These are phyloP conservation scores for Hemileccinum rubropunctum DNA, from an alignment of 768 basidiomycete species.

Conservation along the genomic window DNA sequence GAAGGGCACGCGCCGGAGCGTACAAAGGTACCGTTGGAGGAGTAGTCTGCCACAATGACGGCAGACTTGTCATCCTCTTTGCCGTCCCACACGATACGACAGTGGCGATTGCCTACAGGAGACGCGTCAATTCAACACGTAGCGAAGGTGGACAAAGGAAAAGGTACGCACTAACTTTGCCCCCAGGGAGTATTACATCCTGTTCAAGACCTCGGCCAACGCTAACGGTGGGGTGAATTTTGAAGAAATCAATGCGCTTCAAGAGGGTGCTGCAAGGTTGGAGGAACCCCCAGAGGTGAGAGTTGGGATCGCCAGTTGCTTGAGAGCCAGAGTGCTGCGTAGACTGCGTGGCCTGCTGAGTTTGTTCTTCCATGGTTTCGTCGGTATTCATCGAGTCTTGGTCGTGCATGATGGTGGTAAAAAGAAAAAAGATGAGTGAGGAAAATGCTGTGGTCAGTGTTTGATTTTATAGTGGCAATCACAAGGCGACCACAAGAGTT, in stretches of 20 bases:
- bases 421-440: not conserved
- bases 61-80: constrained; percentile 30
- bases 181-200: constrained; percentile 62
- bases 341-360: constrained; percentile 40
- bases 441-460: constrained; percentile 1
- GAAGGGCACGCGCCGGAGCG: constrained; percentile 18
- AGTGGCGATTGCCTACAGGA: constrained; percentile 38
- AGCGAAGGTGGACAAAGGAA: constrained; percentile 1
- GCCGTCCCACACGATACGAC: constrained; percentile 37
- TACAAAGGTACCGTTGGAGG: constrained; percentile 47
- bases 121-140: constrained; percentile 29
- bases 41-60: constrained; percentile 34
- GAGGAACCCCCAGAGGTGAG: constrained; percentile 67
- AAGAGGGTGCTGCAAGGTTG: constrained; percentile 57
- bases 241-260: constrained; percentile 61
- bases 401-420: constrained; percentile 17
- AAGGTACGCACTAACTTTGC: constrained; percentile 64
- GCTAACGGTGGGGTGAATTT: constrained; percentile 43
- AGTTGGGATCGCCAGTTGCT: constrained; percentile 14
- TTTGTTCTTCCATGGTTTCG: constrained; percentile 31
- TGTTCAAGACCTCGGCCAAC: constrained; percentile 51
- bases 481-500: constrained; percentile 16
- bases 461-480: constrained; percentile 21
- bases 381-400: constrained; percentile 26
- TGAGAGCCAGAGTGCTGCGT: constrained; percentile 35